Percentiles rank a stretch among this genome's conserved stretches.
These are phyloP conservation scores for Arachis monticola DNA, from an alignment of 331 rosid genomes.

Conservation along the genomic window DNA sequence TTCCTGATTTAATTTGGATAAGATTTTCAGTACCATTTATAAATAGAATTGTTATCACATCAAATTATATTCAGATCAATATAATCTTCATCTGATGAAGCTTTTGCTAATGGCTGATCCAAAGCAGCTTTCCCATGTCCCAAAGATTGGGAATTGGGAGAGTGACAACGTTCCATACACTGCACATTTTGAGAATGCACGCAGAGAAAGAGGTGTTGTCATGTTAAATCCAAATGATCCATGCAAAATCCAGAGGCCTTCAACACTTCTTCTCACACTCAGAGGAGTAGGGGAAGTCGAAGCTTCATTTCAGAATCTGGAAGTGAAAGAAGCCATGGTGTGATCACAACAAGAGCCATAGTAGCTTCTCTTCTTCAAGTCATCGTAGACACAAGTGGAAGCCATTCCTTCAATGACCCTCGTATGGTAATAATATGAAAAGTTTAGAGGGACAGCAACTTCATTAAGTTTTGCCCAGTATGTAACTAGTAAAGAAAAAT, in stretches of 20 bases:
- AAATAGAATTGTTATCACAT: too few species aligned
- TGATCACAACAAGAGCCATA: slow-evolving; percentile 35
- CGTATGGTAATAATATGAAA: slow-evolving; percentile 14
- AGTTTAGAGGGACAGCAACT: too few species aligned
- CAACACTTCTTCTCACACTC: slow-evolving; percentile 15
- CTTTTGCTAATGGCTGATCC: background rate
- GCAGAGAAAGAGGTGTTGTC: slow-evolving; percentile 26
- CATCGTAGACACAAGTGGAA: slow-evolving; percentile 22
- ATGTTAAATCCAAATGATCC: slow-evolving; percentile 61
- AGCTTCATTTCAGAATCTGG: slow-evolving; percentile 41
- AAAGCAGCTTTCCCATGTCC: slow-evolving; percentile 52
- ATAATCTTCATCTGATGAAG: background rate
- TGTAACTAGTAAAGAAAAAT: too few species aligned
- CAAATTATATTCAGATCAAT: too few species aligned
- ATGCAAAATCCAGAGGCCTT: slow-evolving; percentile 46
- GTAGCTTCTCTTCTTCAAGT: slow-evolving; percentile 40
- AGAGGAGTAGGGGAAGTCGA: slow-evolving; percentile 5
- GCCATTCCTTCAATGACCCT: slow-evolving; percentile 29
- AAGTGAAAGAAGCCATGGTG: background rate
- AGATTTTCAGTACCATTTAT: too few species aligned
- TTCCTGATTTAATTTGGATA: too few species aligned
- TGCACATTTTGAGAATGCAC: slow-evolving; percentile 53
- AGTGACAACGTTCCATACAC: slow-evolving; percentile 57
- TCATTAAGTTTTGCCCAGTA: too few species aligned
- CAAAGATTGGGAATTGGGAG: slow-evolving; percentile 69